Conservation (phyloP, 805 yeast genomes). For the Wickerhamomyces alni region DNA sequence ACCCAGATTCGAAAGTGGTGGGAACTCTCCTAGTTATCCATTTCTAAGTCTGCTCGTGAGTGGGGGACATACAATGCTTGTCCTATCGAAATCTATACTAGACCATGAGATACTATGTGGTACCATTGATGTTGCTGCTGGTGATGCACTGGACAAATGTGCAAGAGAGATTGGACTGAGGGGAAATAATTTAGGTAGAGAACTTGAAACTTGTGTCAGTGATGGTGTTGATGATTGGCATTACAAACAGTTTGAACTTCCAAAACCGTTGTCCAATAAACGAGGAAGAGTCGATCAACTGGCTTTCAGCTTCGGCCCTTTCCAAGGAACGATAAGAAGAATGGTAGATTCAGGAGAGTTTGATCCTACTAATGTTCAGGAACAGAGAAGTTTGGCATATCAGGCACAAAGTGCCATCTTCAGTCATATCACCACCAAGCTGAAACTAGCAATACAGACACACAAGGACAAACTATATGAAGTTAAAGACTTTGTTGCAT, state of each 20-base stretch:
- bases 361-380: conserved; percentile 13
- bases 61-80: conserved; percentile 94
- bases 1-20: conserved; percentile 45
- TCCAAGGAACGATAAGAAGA: conserved; percentile 49
- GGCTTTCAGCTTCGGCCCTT: conserved; percentile 76
- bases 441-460: conserved; percentile 41
- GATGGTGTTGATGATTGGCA: conserved; percentile 27
- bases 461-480: conserved; percentile 36
- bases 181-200: conserved; percentile 86
- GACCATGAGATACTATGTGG: conserved; percentile 71
- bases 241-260: conserved; percentile 24
- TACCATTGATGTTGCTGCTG: conserved; percentile 85
- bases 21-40: conserved; percentile 47
- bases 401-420: conserved; percentile 63
- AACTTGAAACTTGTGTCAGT: conserved; percentile 54
- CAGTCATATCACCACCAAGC: conserved; percentile 63
- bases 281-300: conserved; percentile 37
- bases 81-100: conserved; percentile 49
- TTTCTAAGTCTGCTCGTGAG: conserved; percentile 74
- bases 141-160: conserved; percentile 91
- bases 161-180: conserved; percentile 75
- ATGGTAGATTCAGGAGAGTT: conserved; percentile 19
- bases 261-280: conserved; percentile 49
- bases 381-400: conserved; percentile 44
- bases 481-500: conserved; percentile 59